phyloP scores from a whole-genome alignment of 495 filamentous ascomycete species.

The Penicillium argentinense region DNA sequence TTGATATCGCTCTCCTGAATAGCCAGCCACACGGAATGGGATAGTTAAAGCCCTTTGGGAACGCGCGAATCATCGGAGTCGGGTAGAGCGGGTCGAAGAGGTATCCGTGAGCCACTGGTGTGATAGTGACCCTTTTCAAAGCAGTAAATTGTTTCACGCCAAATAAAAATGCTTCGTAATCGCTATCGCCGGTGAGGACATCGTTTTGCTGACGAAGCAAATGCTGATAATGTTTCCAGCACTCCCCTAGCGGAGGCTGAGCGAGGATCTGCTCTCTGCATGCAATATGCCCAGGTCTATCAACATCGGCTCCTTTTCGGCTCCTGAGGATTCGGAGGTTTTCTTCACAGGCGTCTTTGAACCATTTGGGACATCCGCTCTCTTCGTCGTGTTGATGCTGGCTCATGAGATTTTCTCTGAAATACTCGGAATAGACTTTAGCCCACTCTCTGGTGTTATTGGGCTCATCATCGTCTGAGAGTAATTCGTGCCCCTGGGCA shows the following conservation, averaged over 20 bases:
- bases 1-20: neutral
- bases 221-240: constrained; percentile 19
- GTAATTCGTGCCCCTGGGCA: too few species aligned
- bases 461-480: too few species aligned
- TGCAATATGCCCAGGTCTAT: too few species aligned
- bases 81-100: constrained; percentile 20
- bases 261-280: constrained; percentile 6
- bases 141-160: constrained; percentile 8
- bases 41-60: constrained; percentile 28
- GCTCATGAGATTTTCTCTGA: too few species aligned
- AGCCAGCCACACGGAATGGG: constrained; percentile 25
- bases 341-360: constrained; percentile 7
- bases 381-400: neutral
- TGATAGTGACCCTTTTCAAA: constrained; percentile 7
- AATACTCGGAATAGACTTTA: too few species aligned
- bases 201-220: constrained; percentile 19
- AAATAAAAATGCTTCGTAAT: constrained; percentile 6
- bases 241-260: constrained; percentile 2
- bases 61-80: constrained; percentile 32
- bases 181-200: constrained; percentile 13
- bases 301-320: neutral
- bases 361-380: constrained; percentile 14
- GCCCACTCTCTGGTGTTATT: too few species aligned
- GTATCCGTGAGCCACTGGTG: neutral
- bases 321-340: constrained; percentile 1